Percentiles rank a stretch among this genome's conserved stretches.
phyloP scores from a whole-genome alignment of 169 alveolate genomes.

The Perkinsus marinus region DNA sequence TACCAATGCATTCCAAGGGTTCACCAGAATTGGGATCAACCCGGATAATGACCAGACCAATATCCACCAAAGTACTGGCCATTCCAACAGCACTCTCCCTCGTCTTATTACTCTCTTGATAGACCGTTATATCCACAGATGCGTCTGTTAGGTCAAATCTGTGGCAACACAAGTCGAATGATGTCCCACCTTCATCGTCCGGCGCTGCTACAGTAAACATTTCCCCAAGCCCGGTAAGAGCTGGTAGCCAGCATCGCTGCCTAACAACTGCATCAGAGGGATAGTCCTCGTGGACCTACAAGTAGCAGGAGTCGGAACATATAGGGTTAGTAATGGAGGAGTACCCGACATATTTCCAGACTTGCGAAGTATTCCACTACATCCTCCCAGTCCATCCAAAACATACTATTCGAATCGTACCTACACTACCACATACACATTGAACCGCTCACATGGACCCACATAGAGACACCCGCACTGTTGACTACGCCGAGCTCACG shows the following conservation, averaged over 20 bases:
- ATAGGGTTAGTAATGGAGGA: background rate
- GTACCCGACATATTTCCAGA: background rate
- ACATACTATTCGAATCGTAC: background rate
- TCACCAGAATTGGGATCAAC: background rate
- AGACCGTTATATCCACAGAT: background rate
- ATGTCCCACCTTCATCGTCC: background rate
- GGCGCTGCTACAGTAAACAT: background rate
- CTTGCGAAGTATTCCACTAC: background rate
- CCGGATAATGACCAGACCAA: background rate
- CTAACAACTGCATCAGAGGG: background rate
- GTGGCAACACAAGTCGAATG: background rate
- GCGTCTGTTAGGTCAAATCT: background rate
- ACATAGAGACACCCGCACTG: background rate
- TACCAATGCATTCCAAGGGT: background rate
- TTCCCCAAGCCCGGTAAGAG: background rate
- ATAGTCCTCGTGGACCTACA: background rate
- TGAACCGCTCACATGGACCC: background rate
- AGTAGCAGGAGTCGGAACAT: background rate
- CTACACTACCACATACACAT: background rate
- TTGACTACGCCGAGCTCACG: background rate
- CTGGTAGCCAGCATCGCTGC: background rate
- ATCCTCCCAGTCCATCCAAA: background rate
- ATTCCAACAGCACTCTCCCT: background rate
- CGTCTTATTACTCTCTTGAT: background rate
- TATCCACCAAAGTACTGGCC: background rate